A percentile compares a stretch with the other conserved stretches of the same genome.
phyloP scores from a whole-genome alignment of 352 stramenopile species.

The Pythium pectinolyticum region DNA sequence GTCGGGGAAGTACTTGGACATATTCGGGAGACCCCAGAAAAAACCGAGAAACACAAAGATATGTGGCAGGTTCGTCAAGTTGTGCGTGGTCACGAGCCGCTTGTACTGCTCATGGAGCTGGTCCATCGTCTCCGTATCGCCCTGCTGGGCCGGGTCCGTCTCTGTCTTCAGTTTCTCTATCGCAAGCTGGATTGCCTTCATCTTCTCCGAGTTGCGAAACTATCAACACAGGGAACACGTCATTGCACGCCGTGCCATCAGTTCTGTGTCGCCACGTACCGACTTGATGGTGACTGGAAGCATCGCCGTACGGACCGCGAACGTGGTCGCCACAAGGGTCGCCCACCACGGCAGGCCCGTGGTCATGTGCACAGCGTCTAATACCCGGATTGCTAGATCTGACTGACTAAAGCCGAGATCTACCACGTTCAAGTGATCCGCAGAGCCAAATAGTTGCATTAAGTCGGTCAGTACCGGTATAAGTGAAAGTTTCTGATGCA shows the following conservation, averaged over 20 bases:
- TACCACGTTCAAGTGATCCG: slow-evolving; percentile 53
- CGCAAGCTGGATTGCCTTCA: slow-evolving; percentile 80
- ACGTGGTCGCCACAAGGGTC: slow-evolving; percentile 81
- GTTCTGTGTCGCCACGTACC: no score
- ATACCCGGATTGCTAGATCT: slow-evolving; percentile 68
- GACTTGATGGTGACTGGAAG: slow-evolving; percentile 80
- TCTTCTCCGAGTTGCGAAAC: slow-evolving; percentile 82
- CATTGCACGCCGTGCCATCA: no score
- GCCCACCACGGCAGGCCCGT: slow-evolving; percentile 88
- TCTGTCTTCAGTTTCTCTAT: slow-evolving; percentile 79
- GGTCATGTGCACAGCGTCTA: slow-evolving; percentile 75
- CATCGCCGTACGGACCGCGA: slow-evolving; percentile 67
- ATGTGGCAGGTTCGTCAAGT: slow-evolving; percentile 63
- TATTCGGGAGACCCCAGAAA: slow-evolving; percentile 81
- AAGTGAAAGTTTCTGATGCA: no score
- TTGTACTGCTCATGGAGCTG: slow-evolving; percentile 76
- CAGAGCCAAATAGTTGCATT: slow-evolving; percentile 37
- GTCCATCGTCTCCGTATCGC: slow-evolving; percentile 48
- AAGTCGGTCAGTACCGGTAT: no score
- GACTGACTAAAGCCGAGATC: slow-evolving; percentile 73
- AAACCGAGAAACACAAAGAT: slow-evolving; percentile 83
- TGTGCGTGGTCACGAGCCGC: slow-evolving; percentile 81
- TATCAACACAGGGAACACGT: slow-evolving; percentile 17
- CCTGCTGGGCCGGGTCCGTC: slow-evolving; percentile 53
- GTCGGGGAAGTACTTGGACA: slow-evolving; percentile 79